Conservation (phyloP, 139 green algal species). For the Astrephomene gubernaculifera region DNA sequence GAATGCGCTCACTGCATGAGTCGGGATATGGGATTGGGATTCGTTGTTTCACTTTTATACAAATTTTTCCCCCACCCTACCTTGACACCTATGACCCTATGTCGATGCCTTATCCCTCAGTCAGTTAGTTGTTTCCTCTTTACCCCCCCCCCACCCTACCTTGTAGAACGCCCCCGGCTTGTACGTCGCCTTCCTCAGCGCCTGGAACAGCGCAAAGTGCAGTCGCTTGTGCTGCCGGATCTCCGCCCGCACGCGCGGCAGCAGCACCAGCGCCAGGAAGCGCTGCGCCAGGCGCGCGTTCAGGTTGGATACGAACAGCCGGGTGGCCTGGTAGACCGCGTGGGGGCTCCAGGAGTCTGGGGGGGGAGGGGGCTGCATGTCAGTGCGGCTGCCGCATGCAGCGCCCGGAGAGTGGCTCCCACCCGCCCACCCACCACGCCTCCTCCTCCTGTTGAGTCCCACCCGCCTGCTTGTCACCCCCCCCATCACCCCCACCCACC, state of each 20-base stretch:
- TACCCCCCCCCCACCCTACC: conserved; percentile 41
- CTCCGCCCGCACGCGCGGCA: conserved; percentile 91
- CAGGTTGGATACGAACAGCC: conserved; percentile 97
- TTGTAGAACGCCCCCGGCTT: conserved; percentile 99
- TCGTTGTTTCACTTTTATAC: background rate
- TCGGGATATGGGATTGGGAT: no score
- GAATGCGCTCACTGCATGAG: no score
- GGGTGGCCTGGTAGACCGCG: conserved; percentile 89
- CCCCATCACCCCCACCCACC: background rate
- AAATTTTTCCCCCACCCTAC: no score
- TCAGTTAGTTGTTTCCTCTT: no score
- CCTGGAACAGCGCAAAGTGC: conserved; percentile 97
- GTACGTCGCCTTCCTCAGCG: conserved; percentile 98
- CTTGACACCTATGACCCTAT: no score
- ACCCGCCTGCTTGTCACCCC: no score
- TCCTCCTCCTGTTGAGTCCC: no score
- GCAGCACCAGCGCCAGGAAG: conserved; percentile 96
- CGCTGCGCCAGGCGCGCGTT: conserved; percentile 87
- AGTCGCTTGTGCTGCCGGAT: conserved; percentile 89
- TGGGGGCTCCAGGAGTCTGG: conserved; percentile 80
- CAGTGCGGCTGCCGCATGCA: no score
- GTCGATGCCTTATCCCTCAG: no score
- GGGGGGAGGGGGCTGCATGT: background rate
- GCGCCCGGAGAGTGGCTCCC: no score
- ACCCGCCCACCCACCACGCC: no score